Base-by-base conservation (phyloP, 768 basidiomycete genomes). In the Xanthoconium stramineum region DNA sequence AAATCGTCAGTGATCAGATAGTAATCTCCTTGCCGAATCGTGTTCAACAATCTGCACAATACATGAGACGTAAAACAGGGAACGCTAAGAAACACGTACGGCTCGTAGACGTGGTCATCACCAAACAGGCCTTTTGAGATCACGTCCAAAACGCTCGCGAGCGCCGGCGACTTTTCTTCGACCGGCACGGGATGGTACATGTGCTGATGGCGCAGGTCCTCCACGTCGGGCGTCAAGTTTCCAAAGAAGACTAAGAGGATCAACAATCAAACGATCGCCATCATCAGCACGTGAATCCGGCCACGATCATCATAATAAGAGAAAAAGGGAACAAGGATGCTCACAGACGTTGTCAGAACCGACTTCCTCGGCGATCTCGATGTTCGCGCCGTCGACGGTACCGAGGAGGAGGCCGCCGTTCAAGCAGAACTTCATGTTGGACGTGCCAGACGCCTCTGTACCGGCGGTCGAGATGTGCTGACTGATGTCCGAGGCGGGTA, bases 391-490 rank as follows among this genome's bases (percentile, higher is more conserved):
- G 73, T 99, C 93, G 75, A 91, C 89, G 30, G 93, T 94, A 45
- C 92, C 94, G 46, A 95, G 72, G 14, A 98, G 76, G 47, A 98
- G 75, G 20, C 93, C 94, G 37, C 96, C 96, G 64, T 94, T 94
- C 50, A 96, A 69, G 64, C 89, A 90, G 74, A 98, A 93, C 72
- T 89, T 90, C 88, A 91, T 89, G 74, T 90, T 91, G 8, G 85
- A 89, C 39, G 88, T 89, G 35, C 86, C 88, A 2, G 83, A 85
- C 12, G 89, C 88, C 69, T 98, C 94, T 3, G 96, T 98, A 37
- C 96, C 96, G 4, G 96, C 97, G 14, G 96, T 98, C 24, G 91
- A 94, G 72, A 99, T 98, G 72, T 98, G 96, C 68, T 97, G 92
- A 58, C 85, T 88, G 75, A 98, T 89, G 70, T 98, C 94, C 30